phyloP scores from a whole-genome alignment of 805 yeast genomes.

The Nakazawaea populi region DNA sequence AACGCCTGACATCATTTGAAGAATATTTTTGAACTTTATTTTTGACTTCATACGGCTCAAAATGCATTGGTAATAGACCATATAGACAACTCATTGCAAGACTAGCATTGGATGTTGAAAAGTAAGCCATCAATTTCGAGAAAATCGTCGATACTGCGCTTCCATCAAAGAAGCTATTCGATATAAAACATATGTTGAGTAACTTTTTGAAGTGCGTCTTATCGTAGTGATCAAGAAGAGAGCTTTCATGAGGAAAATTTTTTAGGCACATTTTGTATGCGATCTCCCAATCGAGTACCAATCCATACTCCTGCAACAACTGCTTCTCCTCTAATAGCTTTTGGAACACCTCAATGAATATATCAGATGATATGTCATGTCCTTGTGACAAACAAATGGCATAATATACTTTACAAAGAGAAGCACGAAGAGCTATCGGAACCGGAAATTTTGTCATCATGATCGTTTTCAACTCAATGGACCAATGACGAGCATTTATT shows the following conservation, averaged over 20 bases:
- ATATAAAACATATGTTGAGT: constrained; percentile 44
- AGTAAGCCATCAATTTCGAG: constrained; percentile 43
- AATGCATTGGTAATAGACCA: constrained; percentile 44
- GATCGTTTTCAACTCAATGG: constrained; percentile 78
- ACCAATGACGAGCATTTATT: constrained; percentile 76
- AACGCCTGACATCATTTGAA: constrained; percentile 31
- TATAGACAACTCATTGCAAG: constrained; percentile 46
- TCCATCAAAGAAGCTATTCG: constrained; percentile 49
- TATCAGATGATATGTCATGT: constrained; percentile 53
- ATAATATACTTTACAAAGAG: constrained; percentile 64
- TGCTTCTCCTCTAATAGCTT: constrained; percentile 45
- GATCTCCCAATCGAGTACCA: constrained; percentile 46
- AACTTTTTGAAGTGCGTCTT: constrained; percentile 42
- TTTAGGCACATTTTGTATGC: constrained; percentile 30
- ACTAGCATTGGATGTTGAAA: constrained; percentile 48
- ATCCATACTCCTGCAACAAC: constrained; percentile 33
- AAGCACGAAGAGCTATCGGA: constrained; percentile 59
- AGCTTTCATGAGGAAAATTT: constrained; percentile 41
- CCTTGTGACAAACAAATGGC: constrained; percentile 68
- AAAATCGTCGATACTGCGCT: constrained; percentile 44
- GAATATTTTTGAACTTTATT: constrained; percentile 17
- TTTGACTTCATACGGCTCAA: constrained; percentile 19
- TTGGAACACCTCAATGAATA: constrained; percentile 59
- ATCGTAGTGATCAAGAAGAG: constrained; percentile 42
- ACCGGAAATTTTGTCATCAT: constrained; percentile 71